Evolutionary conservation across 805 yeast species (phyloP).

Genomic region (Kodamaea jinghongensis): DNA sequence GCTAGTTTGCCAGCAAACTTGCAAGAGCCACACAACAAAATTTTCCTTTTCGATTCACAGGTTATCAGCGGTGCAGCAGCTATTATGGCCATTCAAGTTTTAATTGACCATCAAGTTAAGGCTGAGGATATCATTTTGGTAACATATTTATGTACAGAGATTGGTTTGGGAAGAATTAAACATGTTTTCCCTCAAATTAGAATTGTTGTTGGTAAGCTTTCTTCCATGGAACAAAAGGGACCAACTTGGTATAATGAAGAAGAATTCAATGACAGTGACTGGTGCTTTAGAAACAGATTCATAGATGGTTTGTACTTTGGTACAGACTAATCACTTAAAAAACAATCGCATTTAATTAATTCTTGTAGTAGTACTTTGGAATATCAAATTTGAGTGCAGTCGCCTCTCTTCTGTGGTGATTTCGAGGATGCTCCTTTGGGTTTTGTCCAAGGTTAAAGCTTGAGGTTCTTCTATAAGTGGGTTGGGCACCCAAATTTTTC

Average conservation of each 20-base stretch:
- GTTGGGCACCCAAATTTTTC: background rate
- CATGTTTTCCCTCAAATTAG: slow-evolving; percentile 71
- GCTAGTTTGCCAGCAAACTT: slow-evolving; percentile 60
- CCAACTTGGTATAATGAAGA: slow-evolving; percentile 31
- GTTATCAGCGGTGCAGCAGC: slow-evolving; percentile 90
- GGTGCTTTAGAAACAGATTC: slow-evolving; percentile 65
- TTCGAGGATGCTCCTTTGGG: slow-evolving; percentile 11
- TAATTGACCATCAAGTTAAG: slow-evolving; percentile 73
- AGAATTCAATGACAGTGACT: slow-evolving; percentile 46
- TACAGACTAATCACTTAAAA: slow-evolving; percentile 31
- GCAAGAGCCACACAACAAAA: slow-evolving; percentile 31
- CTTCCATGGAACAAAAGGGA: slow-evolving; percentile 33
- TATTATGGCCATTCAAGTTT: slow-evolving; percentile 88
- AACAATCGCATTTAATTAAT: background rate
- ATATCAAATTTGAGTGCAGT: slow-evolving; percentile 46
- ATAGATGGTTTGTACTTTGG: slow-evolving; percentile 81
- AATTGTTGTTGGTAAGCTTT: slow-evolving; percentile 66
- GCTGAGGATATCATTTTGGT: slow-evolving; percentile 64
- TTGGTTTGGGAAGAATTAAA: slow-evolving; percentile 69
- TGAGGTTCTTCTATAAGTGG: slow-evolving; percentile 5
- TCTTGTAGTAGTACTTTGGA: slow-evolving; percentile 22
- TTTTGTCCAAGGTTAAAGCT: background rate
- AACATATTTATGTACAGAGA: slow-evolving; percentile 71
- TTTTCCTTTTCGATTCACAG: slow-evolving; percentile 82
- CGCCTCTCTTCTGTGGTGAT: slow-evolving; percentile 45